These are phyloP conservation scores for Phytopythium litorale DNA, from an alignment of 352 stramenopile genomes.

Conservation along the genomic window DNA sequence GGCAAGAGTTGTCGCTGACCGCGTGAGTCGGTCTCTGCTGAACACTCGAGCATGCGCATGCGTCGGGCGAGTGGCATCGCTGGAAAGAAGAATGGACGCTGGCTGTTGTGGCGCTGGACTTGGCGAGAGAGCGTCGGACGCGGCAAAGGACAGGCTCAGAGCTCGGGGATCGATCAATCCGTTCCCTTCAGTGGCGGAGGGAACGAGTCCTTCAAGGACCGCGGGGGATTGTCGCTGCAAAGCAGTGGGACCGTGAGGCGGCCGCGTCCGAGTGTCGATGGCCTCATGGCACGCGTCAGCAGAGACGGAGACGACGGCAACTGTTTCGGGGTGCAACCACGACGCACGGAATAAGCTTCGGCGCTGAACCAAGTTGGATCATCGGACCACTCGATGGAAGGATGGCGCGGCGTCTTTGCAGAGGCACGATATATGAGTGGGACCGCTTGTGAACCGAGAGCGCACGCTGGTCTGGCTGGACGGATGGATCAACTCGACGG, in stretches of 20 bases:
- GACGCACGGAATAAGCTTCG: not conserved
- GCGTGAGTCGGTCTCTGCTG: not conserved
- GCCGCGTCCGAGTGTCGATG: not conserved
- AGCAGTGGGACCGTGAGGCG: not conserved
- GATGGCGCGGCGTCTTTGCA: not conserved
- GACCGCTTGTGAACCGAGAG: not conserved
- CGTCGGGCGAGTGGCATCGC: not conserved
- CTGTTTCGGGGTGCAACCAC: not conserved
- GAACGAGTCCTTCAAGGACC: not conserved
- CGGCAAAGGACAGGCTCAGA: not conserved
- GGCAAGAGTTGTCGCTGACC: not conserved
- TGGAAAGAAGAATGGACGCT: slow-evolving; percentile 1
- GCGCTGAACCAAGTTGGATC: not conserved
- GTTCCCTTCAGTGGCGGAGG: not conserved
- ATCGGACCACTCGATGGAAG: not conserved
- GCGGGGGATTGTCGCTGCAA: not conserved
- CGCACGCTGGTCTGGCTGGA: not conserved
- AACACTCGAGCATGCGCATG: too few relatives aligned
- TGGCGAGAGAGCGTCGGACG: not conserved
- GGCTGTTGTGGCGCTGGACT: not conserved
- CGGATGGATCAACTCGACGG: not conserved
- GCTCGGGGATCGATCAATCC: not conserved
- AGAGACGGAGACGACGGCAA: not conserved
- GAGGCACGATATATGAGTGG: not conserved
- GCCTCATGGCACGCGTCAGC: not conserved